phyloP scores from a whole-genome alignment of 2,329 filamentous ascomycete species.

The Claviceps citrina region DNA sequence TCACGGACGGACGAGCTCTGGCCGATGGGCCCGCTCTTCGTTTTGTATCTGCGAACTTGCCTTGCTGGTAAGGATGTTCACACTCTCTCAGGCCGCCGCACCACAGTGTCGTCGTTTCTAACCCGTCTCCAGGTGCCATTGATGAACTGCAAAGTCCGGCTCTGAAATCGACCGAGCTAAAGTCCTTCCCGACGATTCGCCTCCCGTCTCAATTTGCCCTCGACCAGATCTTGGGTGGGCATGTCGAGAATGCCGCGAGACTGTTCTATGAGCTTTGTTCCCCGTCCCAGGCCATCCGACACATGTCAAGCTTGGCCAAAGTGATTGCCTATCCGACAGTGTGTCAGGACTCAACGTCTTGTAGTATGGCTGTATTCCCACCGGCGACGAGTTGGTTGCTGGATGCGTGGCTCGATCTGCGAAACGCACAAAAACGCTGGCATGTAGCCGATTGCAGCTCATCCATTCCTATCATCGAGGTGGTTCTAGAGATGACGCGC shows the following conservation, averaged over 20 bases:
- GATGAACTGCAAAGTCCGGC: slow-evolving; percentile 20
- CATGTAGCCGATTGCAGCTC: slow-evolving; percentile 16
- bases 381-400: slow-evolving; percentile 33
- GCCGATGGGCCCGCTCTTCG: slow-evolving; percentile 28
- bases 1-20: slow-evolving; percentile 31
- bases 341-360: slow-evolving; percentile 18
- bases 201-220: slow-evolving; percentile 27
- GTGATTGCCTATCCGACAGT: slow-evolving; percentile 27
- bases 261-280: slow-evolving; percentile 25
- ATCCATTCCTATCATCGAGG: slow-evolving; percentile 22
- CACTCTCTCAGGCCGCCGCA: slow-evolving; percentile 3
- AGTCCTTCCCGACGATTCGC: slow-evolving; percentile 14
- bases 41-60: slow-evolving; percentile 32
- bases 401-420: slow-evolving; percentile 30
- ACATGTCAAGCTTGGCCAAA: slow-evolving; percentile 28
- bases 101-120: slow-evolving; percentile 6
- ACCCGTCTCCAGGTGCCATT: slow-evolving; percentile 16
- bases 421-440: slow-evolving; percentile 25
- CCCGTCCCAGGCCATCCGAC: slow-evolving; percentile 29
- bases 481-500: slow-evolving; percentile 20
- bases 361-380: slow-evolving; percentile 19
- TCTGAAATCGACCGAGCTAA: slow-evolving; percentile 13
- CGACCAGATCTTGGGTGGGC: slow-evolving; percentile 18
- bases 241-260: slow-evolving; percentile 12
- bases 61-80: slow-evolving; percentile 25